Percentiles rank a stretch among this genome's conserved stretches.
These are phyloP conservation scores for Coemansia umbellata DNA, from an alignment of 192 early-diverging fungal genomes.

Conservation along the genomic window DNA sequence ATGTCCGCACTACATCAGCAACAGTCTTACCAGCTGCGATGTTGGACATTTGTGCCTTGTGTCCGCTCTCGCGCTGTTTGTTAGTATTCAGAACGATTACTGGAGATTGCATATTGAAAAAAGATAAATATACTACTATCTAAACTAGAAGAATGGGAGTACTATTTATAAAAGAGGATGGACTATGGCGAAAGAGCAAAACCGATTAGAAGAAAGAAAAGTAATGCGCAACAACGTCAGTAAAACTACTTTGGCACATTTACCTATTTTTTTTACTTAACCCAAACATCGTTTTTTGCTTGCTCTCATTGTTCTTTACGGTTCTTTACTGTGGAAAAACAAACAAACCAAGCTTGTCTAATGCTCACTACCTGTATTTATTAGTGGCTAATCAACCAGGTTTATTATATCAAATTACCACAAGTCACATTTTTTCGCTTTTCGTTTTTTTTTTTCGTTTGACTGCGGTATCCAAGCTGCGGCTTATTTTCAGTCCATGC, in stretches of 20 bases:
- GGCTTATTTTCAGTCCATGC: too few species aligned
- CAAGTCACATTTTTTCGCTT: too few species aligned
- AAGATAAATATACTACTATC: neutral
- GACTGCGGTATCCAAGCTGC: too few species aligned
- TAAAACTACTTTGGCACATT: neutral
- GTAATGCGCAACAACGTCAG: neutral
- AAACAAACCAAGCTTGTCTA: too few species aligned
- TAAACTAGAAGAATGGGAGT: neutral
- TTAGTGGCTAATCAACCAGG: too few species aligned
- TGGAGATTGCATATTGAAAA: conserved; percentile 58
- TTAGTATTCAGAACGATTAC: conserved; percentile 89
- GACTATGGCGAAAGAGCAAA: too few species aligned
- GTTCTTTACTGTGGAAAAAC: neutral
- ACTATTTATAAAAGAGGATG: neutral
- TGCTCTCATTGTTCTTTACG: neutral
- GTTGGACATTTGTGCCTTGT: conserved; percentile 96
- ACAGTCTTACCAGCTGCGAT: conserved; percentile 98
- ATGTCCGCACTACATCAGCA: conserved; percentile 97
- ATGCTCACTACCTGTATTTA: too few species aligned
- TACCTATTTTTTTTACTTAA: neutral
- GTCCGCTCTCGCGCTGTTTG: conserved; percentile 91
- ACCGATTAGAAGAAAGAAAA: too few species aligned
- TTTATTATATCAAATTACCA: too few species aligned
- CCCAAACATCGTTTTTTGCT: neutral
- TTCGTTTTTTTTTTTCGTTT: too few species aligned